A percentile compares a stretch with the other conserved stretches of the same genome.
Conservation (phyloP, 2,329 filamentous ascomycete species). For the Colletotrichum eremochloae region DNA sequence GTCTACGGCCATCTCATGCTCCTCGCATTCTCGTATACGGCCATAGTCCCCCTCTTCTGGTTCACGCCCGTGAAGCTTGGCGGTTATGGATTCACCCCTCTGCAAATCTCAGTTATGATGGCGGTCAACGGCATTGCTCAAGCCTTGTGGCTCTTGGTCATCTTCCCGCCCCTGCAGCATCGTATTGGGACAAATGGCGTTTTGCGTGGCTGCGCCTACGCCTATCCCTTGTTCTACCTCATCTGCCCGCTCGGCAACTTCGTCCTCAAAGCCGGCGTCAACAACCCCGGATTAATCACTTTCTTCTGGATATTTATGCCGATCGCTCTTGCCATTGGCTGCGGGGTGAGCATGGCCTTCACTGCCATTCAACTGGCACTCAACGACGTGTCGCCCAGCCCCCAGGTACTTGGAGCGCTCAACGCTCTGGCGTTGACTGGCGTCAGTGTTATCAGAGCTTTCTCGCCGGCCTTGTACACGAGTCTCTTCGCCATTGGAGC, state of each 20-base stretch:
- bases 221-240: constrained; percentile 75
- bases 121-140: constrained; percentile 74
- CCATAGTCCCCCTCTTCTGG: constrained; percentile 76
- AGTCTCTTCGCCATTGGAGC: constrained; percentile 78
- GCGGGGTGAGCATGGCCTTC: constrained; percentile 76
- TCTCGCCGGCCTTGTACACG: constrained; percentile 75
- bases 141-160: constrained; percentile 77
- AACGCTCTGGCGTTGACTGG: constrained; percentile 73
- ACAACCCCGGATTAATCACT: constrained; percentile 51
- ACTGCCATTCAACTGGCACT: constrained; percentile 79
- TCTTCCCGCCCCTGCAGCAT: constrained; percentile 77
- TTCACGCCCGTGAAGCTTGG: constrained; percentile 74
- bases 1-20: constrained; percentile 76
- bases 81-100: constrained; percentile 73
- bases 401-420: constrained; percentile 75
- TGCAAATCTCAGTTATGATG: constrained; percentile 77
- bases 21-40: constrained; percentile 79
- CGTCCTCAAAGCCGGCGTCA: constrained; percentile 62
- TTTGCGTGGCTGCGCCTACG: constrained; percentile 63
- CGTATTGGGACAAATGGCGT: constrained; percentile 76
- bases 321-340: constrained; percentile 64
- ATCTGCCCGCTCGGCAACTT: constrained; percentile 69
- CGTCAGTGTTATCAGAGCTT: constrained; percentile 71
- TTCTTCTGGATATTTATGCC: constrained; percentile 68
- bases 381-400: constrained; percentile 79